Conservation (phyloP, 108 stramenopile species). For the Fistulifera solaris region DNA sequence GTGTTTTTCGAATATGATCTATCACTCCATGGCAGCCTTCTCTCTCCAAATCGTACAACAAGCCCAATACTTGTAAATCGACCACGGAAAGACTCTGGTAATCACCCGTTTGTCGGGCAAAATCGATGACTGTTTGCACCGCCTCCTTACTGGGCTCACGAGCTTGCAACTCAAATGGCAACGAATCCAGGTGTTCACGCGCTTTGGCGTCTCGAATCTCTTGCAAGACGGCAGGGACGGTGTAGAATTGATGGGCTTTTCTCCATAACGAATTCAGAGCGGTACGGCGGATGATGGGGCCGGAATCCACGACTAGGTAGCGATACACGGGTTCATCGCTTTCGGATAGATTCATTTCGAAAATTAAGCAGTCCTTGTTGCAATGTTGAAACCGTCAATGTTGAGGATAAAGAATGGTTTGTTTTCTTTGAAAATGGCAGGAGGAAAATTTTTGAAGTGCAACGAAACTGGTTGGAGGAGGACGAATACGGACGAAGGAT, state of each 20-base stretch:
- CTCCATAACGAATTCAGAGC: conserved; percentile 35
- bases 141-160: conserved; percentile 45
- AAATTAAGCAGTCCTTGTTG: too few relatives aligned
- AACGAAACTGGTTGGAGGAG: too few relatives aligned
- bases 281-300: conserved; percentile 70
- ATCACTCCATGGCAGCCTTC: conserved; percentile 43
- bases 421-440: too few relatives aligned
- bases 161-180: conserved; percentile 40
- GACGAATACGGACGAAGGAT: too few relatives aligned
- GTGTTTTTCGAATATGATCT: conserved; percentile 56
- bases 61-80: conserved; percentile 88
- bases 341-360: too few relatives aligned
- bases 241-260: conserved; percentile 47
- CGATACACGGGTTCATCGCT: conserved; percentile 27
- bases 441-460: too few relatives aligned
- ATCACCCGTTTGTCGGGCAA: conserved; percentile 92
- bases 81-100: conserved; percentile 65
- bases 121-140: conserved; percentile 51
- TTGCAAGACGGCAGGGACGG: conserved; percentile 55
- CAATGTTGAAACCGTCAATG: too few relatives aligned
- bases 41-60: conserved; percentile 82
- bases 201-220: conserved; percentile 76
- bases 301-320: conserved; percentile 71
- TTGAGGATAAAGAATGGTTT: too few relatives aligned
- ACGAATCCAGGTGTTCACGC: conserved; percentile 43